Evolutionary conservation across 75 land plant species (phyloP), one percentile per base, ranked within the genome.

Genomic region (Selaginella moellendorffii): DNA sequence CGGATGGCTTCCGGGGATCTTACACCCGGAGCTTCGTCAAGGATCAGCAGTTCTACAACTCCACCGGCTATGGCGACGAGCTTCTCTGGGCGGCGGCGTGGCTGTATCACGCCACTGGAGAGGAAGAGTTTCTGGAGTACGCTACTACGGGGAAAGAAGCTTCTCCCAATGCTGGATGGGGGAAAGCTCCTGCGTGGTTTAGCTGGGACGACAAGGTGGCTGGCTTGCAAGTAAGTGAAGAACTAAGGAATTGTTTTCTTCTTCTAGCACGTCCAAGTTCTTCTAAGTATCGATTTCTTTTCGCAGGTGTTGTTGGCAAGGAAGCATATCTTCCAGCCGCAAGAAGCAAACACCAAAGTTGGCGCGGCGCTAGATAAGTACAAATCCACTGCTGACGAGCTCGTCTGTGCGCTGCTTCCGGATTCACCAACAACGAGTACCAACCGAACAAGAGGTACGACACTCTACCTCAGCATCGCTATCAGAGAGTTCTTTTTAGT

Each of bases 171-270:
- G 99, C 85, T 17, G 76, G 79, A 21, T 95, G 87, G 91, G 85
- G 83, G 28, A 54, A 62, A 27, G 81, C 71, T 65, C 96, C 99
- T 24, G 74, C 85, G 53, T 95, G 99, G 99, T 86, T 95, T 70
- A 89, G 99, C 69, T 95, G 96, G 99, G 96, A 95, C 65, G 74
- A 82, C 72, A 95, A 95, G 74, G 83, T 74, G 64, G 81, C 99
- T 26, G 99, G 87, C 20, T 78, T 88, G 10, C 99, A 95, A 81
- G 99, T n/a, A n/a, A n/a, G n/a, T n/a, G n/a, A n/a, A n/a, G n/a
- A n/a, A n/a, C n/a, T n/a, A n/a, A n/a, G n/a, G n/a, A n/a, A n/a
- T n/a, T n/a, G n/a, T n/a, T n/a, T n/a, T n/a, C n/a, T n/a, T n/a
- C n/a, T n/a, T n/a, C n/a, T n/a, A n/a, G n/a, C n/a, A n/a, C n/a